Base-by-base conservation (phyloP, 139 green algal species). In the Dunaliella primolecta region DNA sequence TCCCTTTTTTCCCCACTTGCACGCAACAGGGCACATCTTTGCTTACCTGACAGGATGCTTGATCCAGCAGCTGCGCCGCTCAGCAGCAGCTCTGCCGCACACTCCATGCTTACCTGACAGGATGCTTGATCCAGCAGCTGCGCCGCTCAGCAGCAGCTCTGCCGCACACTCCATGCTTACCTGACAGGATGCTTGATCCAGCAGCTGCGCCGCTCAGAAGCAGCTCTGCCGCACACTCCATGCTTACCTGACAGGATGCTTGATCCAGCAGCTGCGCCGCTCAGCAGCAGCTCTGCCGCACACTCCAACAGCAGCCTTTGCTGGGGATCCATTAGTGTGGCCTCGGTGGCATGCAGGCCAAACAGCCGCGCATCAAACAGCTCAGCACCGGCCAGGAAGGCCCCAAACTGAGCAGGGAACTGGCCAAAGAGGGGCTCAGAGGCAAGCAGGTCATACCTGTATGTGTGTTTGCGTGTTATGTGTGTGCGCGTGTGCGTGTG, bases 261-360 rank as follows among this genome's bases (percentile, higher is more conserved):
- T 80, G 75, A 37, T 30, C 23, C 23, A 32, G 31, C 35, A 38
- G 77, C 15, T 31, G 77, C 24, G 11, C 72, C 29, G 21, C 72
- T 78, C 29, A 32, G 21, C 75, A 86, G n/a, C 2, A 64, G 56
- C 25, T 84, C 57, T 1, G 78, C 31, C 0, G 37, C 24, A 32
- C 46, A 70, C 81, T 96, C 93, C n/a, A 97, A 76, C 56, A 98
- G 89, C 77, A 97, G 83, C 46, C 95, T 89, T 86, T 98, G 95
- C 87, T 98, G 95, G 1, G 95, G 93, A 83, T 98, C 95, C 76
- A 86, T 57, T 3, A 83, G 83, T 0, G 72, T 24, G 56, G 77
- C 77, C 56, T 86, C 83, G 32, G 56, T 56, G 20, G 38, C 55
- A 80, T 56, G 64, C 11, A 86, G n/a, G 0, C 27, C 55, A 83